Percentiles rank a stretch among this genome's conserved stretches.
phyloP scores from a whole-genome alignment of 2,329 filamentous ascomycete species.

The Ceratocystis eucalypticola region DNA sequence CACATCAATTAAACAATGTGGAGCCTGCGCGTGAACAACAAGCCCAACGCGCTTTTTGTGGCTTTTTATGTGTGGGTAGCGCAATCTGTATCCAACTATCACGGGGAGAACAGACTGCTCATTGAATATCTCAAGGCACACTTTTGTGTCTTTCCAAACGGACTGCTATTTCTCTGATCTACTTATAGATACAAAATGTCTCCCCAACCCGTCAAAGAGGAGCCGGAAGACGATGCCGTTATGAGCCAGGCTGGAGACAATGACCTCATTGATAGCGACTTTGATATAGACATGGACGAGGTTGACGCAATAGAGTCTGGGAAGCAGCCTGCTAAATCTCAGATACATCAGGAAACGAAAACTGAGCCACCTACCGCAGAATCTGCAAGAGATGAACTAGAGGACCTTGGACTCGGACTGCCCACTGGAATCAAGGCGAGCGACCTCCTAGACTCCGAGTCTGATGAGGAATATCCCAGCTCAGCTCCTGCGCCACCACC shows the following conservation, averaged over 20 bases:
- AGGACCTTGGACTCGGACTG: neutral
- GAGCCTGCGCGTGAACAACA: neutral
- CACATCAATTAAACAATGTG: constrained; percentile 13
- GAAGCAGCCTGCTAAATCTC: constrained; percentile 14
- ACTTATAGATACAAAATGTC: neutral
- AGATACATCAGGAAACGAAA: neutral
- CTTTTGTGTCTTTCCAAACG: neutral
- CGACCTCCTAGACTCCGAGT: constrained; percentile 43
- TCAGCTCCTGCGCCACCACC: constrained; percentile 28
- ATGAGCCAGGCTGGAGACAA: constrained; percentile 25
- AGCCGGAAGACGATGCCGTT: constrained; percentile 27
- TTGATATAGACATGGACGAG: constrained; percentile 21
- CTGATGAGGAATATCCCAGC: constrained; percentile 45
- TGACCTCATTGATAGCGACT: constrained; percentile 16
- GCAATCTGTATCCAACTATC: too few species aligned
- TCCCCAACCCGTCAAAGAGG: constrained; percentile 4
- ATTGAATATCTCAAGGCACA: too few species aligned
- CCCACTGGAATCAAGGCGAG: constrained; percentile 26
- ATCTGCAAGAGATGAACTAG: constrained; percentile 38
- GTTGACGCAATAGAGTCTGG: constrained; percentile 20
- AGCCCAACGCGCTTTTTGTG: neutral
- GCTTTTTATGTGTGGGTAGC: neutral
- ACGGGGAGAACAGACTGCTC: too few species aligned
- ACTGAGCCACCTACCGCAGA: neutral
- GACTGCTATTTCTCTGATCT: neutral